Evolutionary conservation across 495 filamentous ascomycete species (phyloP), one percentile per base, ranked within the genome.

Genomic region (Gamarada debralockiae): DNA sequence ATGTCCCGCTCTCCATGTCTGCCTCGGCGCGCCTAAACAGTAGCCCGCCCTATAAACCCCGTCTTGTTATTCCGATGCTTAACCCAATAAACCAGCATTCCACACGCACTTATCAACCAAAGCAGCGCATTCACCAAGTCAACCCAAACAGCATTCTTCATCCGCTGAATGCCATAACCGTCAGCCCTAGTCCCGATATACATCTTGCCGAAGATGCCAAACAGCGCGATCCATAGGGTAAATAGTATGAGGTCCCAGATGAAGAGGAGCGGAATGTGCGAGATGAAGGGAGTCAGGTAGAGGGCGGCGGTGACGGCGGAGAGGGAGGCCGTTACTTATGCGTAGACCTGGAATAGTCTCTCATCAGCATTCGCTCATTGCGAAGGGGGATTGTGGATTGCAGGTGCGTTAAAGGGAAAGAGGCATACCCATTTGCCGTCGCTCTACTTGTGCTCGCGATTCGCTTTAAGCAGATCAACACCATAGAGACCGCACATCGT

Each of bases 121-220:
- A 95, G 69, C 31, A 86, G 52, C 65, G 86, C 76, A 61, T 85
- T 57, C 37, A 53, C 50, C 20, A 56, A 69, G 67, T 92, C 88
- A 22, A 95, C 69, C 89, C 89, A 96, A 24, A 91, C 87, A 23
- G 90, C 89, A 66, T 85, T 82, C 67, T 90, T 86, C 90, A 95
- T 93, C 25, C 87, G 76, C 58, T 74, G 70, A 44, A 90, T 76
- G 18, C 74, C 75, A 14, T 53, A 57, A 64, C 87, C 73, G 24
- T 79, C 79, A 7, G 84, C 61, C 56, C 88, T 65, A 43, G 79
- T 78, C 50, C 83, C 66, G 68, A 93, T 85, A 73, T 85, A 95
- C 74, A 87, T 78, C 65, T 56, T 80, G 44, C 81, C 91, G 66
- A 95, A 95, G 24, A 90, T 61, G 20, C 89, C 90, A 67, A 96